Percentiles rank a stretch among this genome's conserved stretches.
Evolutionary conservation across 2,329 filamentous ascomycete genomes (phyloP).

Genomic region (Tolypocladium ophioglossoides): DNA sequence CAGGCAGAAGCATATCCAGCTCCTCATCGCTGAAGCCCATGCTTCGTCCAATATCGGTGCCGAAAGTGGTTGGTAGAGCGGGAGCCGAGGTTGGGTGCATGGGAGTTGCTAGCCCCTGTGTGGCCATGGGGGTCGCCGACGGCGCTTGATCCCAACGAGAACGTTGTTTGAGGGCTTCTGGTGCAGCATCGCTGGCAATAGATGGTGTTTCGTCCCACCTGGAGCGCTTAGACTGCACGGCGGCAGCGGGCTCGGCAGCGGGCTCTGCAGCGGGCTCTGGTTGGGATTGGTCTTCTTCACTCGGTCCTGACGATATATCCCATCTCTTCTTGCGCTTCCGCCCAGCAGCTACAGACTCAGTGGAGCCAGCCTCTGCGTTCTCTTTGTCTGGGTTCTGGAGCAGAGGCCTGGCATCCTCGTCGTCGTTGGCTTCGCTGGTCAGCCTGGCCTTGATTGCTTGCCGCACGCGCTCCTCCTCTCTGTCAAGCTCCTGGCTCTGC

Average conservation of each 20-base stretch:
- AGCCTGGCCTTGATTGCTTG: conserved; percentile 68
- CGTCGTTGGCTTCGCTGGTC: conserved; percentile 46
- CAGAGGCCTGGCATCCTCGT: conserved; percentile 58
- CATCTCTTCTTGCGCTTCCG: conserved; percentile 91
- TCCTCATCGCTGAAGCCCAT: conserved; percentile 85
- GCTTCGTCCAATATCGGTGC: conserved; percentile 72
- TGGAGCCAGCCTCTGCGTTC: conserved; percentile 58
- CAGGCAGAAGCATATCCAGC: conserved; percentile 80
- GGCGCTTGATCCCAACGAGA: conserved; percentile 92
- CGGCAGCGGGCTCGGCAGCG: conserved; percentile 36
- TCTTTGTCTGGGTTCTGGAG: conserved; percentile 69
- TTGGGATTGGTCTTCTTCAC: conserved; percentile 38
- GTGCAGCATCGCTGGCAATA: conserved; percentile 36
- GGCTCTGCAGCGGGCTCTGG: conserved; percentile 35
- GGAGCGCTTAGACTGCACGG: conserved; percentile 62
- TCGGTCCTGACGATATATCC: conserved; percentile 62
- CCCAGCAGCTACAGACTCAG: conserved; percentile 50
- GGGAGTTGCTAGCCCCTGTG: conserved; percentile 65
- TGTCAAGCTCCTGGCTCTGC: conserved; percentile 80
- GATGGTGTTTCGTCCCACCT: conserved; percentile 80
- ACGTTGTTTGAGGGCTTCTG: conserved; percentile 58
- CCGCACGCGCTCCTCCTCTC: conserved; percentile 81
- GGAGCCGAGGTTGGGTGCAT: conserved; percentile 57
- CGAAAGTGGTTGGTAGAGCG: conserved; percentile 53
- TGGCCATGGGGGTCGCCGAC: conserved; percentile 64